Percentiles rank a stretch among this genome's conserved stretches.
phyloP scores from a whole-genome alignment of 495 filamentous ascomycete species.

The Annulohypoxylon maeteangense region DNA sequence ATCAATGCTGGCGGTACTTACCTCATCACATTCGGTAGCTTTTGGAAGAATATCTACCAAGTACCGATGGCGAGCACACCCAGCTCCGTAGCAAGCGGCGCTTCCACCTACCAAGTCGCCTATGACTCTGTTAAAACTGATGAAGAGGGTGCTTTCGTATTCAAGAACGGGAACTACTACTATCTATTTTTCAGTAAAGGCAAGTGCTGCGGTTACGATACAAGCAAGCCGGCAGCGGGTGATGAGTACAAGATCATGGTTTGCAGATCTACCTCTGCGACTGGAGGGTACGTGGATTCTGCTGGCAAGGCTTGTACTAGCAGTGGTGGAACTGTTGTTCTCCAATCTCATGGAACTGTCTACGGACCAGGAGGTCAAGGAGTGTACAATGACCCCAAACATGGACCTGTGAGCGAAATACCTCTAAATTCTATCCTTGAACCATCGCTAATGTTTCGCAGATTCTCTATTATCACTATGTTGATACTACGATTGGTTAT shows the following conservation, averaged over 20 bases:
- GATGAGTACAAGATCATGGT: constrained; percentile 75
- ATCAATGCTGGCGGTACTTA: constrained; percentile 57
- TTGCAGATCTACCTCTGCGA: constrained; percentile 65
- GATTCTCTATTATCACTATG: constrained; percentile 79
- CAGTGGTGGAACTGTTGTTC: constrained; percentile 71
- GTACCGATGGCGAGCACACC: constrained; percentile 62
- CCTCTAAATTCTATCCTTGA: neutral
- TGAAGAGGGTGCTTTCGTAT: constrained; percentile 68
- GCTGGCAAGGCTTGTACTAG: constrained; percentile 64
- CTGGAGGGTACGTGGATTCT: constrained; percentile 69
- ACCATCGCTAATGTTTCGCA: constrained; percentile 32
- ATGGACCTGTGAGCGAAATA: constrained; percentile 50
- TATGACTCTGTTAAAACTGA: constrained; percentile 64
- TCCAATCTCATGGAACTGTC: constrained; percentile 69
- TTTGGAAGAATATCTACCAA: constrained; percentile 76
- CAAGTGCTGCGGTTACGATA: constrained; percentile 67
- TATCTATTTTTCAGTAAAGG: constrained; percentile 76
- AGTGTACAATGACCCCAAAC: constrained; percentile 51
- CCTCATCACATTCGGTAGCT: constrained; percentile 74
- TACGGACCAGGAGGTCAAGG: constrained; percentile 79
- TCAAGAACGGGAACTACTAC: constrained; percentile 66
- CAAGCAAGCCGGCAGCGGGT: constrained; percentile 60
- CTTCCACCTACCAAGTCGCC: constrained; percentile 61
- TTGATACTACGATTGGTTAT: constrained; percentile 71
- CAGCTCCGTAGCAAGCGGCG: constrained; percentile 38